Percentiles rank a stretch among this genome's conserved stretches.
phyloP scores from a whole-genome alignment of 176 grass and related monocot genomes.

The Zoysia japonica region DNA sequence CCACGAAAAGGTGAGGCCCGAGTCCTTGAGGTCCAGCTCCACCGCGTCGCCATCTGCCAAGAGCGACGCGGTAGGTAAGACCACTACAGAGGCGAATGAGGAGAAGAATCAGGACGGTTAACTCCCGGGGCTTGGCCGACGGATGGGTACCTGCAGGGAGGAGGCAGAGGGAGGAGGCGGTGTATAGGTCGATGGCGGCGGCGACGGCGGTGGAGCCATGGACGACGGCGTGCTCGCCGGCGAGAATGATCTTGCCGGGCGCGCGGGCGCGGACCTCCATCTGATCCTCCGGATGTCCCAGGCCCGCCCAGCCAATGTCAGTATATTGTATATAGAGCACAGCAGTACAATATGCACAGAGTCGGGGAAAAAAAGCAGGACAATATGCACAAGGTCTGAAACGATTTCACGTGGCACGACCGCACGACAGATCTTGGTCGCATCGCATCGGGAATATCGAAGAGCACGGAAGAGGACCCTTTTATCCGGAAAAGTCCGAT shows the following conservation, averaged over 20 bases:
- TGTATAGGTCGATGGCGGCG: conserved; percentile 82
- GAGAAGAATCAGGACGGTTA: background rate
- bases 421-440: background rate
- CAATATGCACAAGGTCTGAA: no score
- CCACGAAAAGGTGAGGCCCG: conserved; percentile 66
- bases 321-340: no score
- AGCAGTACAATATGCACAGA: no score
- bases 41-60: conserved; percentile 27
- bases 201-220: conserved; percentile 73
- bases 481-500: no score
- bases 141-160: conserved; percentile 28
- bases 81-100: background rate
- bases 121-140: no score
- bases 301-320: no score
- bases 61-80: background rate
- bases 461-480: background rate
- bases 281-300: background rate
- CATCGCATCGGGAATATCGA: no score
- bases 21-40: conserved; percentile 67
- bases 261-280: conserved; percentile 69
- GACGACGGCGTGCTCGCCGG: conserved; percentile 94
- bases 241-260: conserved; percentile 83
- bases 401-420: background rate
- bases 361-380: no score
- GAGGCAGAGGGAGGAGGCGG: conserved; percentile 41